Conservation (phyloP, 148 eudicot genomes). For the Cornus suecica region DNA sequence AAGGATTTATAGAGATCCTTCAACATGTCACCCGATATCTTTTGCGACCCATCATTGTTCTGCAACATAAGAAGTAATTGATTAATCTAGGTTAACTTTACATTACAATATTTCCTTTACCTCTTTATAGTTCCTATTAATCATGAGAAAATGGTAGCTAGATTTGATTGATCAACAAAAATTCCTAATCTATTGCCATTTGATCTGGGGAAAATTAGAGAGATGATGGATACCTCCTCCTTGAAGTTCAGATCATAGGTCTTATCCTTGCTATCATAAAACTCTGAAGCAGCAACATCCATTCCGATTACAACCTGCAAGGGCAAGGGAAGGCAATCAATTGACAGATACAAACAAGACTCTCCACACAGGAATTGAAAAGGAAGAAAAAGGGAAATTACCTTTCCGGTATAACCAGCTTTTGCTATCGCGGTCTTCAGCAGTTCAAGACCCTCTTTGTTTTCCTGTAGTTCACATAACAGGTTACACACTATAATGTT, state of each 20-base stretch:
- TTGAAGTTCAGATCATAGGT: constrained; percentile 92
- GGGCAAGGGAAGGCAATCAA: neutral
- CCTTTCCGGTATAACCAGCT: constrained; percentile 94
- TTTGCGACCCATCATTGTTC: constrained; percentile 85
- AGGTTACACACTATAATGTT: neutral
- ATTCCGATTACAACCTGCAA: constrained; percentile 87
- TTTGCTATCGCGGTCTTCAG: constrained; percentile 87
- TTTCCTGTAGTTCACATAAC: constrained; percentile 49
- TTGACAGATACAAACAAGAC: neutral
- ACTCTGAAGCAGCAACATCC: constrained; percentile 99
- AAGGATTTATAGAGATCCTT: constrained; percentile 78
- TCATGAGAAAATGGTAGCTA: neutral
- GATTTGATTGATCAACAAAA: too few relatives aligned
- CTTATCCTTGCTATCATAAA: constrained; percentile 67
- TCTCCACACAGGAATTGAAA: neutral
- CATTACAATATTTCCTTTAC: neutral
- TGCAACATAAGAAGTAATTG: constrained; percentile 23
- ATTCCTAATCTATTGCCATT: neutral
- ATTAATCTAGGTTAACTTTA: neutral
- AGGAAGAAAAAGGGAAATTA: constrained; percentile 14
- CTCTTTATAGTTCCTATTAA: neutral
- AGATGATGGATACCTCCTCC: constrained; percentile 58
- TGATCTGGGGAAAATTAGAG: neutral
- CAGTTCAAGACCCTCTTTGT: constrained; percentile 92
- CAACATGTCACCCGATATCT: constrained; percentile 64